Conservation (phyloP, 805 yeast genomes). For the Lipomyces yamanashiensis region DNA sequence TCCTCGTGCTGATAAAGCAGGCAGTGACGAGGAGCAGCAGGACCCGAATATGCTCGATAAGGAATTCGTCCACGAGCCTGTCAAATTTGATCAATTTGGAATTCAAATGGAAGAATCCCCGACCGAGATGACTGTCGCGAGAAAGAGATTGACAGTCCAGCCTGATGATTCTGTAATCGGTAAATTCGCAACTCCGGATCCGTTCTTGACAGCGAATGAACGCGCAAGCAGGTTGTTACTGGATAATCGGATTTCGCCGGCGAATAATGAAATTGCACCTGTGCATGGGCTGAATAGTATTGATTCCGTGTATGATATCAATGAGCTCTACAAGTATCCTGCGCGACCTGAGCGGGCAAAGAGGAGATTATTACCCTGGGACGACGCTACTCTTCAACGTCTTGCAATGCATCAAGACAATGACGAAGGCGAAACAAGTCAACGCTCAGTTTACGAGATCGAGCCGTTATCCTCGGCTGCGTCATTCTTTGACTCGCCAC, state of each 20-base stretch:
- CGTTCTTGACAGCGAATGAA: not conserved
- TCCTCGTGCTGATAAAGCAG: slow-evolving; percentile 31
- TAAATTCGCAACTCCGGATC: slow-evolving; percentile 16
- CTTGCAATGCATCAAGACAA: no score
- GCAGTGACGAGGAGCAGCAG: slow-evolving; percentile 11
- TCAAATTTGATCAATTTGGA: slow-evolving; percentile 3
- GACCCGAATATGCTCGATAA: not conserved
- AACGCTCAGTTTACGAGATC: no score
- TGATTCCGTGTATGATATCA: no score
- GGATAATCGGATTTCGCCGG: no score
- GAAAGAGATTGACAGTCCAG: slow-evolving; percentile 17
- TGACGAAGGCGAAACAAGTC: no score
- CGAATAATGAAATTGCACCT: no score
- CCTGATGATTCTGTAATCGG: slow-evolving; percentile 31
- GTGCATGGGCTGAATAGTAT: no score
- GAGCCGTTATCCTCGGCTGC: no score
- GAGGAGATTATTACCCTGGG: not conserved
- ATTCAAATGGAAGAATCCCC: not conserved
- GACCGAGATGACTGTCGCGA: not conserved
- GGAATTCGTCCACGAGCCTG: slow-evolving; percentile 18
- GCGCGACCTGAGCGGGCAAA: not conserved
- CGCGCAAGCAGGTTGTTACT: no score
- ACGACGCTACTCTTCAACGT: not conserved
- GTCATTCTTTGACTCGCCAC: no score
- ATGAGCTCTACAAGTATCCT: no score